A percentile compares a stretch with the other conserved stretches of the same genome.
These are phyloP conservation scores for Myochromella boudieri DNA, from an alignment of 768 basidiomycete genomes.

Conservation along the genomic window DNA sequence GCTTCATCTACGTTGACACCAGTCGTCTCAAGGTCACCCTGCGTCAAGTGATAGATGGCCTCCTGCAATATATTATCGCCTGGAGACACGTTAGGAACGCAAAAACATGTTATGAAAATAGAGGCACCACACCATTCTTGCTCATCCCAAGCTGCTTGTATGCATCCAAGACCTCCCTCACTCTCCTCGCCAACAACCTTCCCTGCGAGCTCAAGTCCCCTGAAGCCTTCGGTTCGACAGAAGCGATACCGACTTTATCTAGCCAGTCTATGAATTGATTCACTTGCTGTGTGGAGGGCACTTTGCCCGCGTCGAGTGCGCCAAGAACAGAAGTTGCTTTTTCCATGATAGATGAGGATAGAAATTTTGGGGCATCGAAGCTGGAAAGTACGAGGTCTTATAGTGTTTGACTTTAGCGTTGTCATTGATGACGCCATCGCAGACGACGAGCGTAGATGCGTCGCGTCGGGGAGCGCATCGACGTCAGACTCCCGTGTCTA, in stretches of 20 bases:
- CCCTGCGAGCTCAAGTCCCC: constrained; percentile 58
- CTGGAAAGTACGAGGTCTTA: background rate
- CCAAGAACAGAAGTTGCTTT: constrained; percentile 60
- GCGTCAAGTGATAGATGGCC: constrained; percentile 61
- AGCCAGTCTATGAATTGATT: constrained; percentile 54
- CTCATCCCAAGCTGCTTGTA: constrained; percentile 52
- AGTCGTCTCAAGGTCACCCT: constrained; percentile 44
- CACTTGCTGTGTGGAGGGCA: constrained; percentile 62
- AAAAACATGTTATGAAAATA: background rate
- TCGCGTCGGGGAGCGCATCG: background rate
- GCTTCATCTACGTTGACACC: constrained; percentile 43
- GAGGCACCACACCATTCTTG: constrained; percentile 53
- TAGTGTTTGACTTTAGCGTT: background rate
- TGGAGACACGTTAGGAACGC: constrained; percentile 20
- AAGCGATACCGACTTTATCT: constrained; percentile 47
- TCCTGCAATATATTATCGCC: constrained; percentile 67
- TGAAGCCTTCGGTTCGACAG: constrained; percentile 35
- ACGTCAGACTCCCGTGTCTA: background rate
- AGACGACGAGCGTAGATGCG: no score
- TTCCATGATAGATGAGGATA: constrained; percentile 50
- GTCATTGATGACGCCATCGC: constrained; percentile 16
- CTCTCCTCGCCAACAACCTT: constrained; percentile 43
- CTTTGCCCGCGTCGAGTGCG: constrained; percentile 69
- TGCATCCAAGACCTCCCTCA: constrained; percentile 54
- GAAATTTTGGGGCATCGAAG: background rate